Percentiles rank a stretch among this genome's conserved stretches.
Conservation (phyloP, 1,139 yeast species). For the Petasospora rhodanensis region DNA sequence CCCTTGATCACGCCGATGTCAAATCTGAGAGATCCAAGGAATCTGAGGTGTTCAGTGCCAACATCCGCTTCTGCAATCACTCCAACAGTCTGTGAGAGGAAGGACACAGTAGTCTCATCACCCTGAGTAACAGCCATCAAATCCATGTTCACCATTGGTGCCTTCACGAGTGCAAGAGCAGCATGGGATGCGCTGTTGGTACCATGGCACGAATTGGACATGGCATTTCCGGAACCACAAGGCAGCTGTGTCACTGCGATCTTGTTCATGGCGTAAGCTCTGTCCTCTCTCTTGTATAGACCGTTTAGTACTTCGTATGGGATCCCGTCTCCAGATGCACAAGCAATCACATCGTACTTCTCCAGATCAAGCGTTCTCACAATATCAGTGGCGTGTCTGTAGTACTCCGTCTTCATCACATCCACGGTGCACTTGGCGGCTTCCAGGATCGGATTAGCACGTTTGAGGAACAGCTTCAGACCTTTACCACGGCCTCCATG, state of each 20-base stretch:
- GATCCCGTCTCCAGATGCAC: constrained; percentile 96
- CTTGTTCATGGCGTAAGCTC: constrained; percentile 57
- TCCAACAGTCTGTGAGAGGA: constrained; percentile 84
- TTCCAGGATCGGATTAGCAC: constrained; percentile 66
- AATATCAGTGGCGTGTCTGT: constrained; percentile 70
- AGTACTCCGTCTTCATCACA: constrained; percentile 57
- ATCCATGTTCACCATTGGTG: constrained; percentile 61
- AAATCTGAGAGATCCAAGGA: constrained; percentile 84
- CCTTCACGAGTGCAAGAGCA: constrained; percentile 68
- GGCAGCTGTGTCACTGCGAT: constrained; percentile 82
- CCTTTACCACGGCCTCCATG: constrained; percentile 89
- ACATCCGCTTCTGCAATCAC: constrained; percentile 91
- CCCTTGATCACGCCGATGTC: constrained; percentile 73
- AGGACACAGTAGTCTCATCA: constrained; percentile 50
- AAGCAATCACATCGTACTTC: constrained; percentile 71
- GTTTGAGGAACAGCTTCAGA: constrained; percentile 43
- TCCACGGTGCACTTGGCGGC: constrained; percentile 63
- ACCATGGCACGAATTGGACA: constrained; percentile 78
- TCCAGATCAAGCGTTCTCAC: constrained; percentile 51
- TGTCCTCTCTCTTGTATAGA: constrained; percentile 59
- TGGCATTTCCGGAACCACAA: constrained; percentile 94
- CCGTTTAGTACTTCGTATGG: constrained; percentile 96
- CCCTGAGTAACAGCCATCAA: constrained; percentile 76
- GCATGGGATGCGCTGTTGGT: constrained; percentile 64
- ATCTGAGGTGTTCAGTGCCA: constrained; percentile 85